Conservation (phyloP, 2,329 filamentous ascomycete species). For the Colletotrichum sp. region DNA sequence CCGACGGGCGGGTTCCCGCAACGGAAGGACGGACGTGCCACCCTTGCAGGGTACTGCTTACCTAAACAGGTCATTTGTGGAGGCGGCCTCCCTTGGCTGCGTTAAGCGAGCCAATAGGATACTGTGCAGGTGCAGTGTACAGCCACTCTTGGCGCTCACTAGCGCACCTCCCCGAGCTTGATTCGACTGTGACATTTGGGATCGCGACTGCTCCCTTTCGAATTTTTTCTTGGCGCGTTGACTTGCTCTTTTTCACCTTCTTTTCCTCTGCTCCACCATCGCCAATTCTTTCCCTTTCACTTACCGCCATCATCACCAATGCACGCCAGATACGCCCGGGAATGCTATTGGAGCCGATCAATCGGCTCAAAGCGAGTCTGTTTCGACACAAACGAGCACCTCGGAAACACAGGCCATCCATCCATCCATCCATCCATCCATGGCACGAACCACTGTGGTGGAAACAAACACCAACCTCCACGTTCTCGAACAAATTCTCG, state of each 20-base stretch:
- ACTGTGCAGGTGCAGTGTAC: background rate
- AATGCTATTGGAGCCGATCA: background rate
- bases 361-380: background rate
- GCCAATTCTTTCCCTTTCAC: background rate
- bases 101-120: background rate
- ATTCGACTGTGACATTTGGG: constrained; percentile 2
- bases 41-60: background rate
- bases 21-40: background rate
- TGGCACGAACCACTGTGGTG: background rate
- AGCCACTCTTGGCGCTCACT: constrained; percentile 15
- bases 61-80: background rate
- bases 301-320: background rate
- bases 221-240: background rate
- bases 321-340: background rate
- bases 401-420: background rate
- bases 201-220: background rate
- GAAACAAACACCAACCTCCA: no score
- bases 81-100: background rate
- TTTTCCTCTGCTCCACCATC: background rate
- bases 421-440: background rate
- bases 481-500: no score
- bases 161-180: constrained; percentile 6
- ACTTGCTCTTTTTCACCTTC: background rate
- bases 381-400: background rate
- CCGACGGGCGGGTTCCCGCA: background rate